A percentile compares a stretch with the other conserved stretches of the same genome.
Evolutionary conservation across 208 protist genomes (phyloP).

Genomic region (Wallacemonas sp.): DNA sequence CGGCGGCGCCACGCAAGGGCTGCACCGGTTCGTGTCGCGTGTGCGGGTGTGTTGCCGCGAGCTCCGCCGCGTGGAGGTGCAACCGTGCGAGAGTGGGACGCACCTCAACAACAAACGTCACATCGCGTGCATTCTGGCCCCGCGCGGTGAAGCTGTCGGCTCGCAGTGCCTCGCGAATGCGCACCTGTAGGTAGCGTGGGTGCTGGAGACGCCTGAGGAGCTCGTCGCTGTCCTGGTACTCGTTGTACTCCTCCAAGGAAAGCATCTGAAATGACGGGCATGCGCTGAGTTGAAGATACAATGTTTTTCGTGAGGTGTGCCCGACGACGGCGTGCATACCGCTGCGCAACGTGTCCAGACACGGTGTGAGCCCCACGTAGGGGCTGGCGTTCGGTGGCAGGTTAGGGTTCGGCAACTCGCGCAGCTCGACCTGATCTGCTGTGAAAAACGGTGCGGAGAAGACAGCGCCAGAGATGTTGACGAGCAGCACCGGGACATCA

Average conservation of each 20-base stretch:
- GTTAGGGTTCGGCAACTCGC: slow-evolving; percentile 71
- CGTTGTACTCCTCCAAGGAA: slow-evolving; percentile 74
- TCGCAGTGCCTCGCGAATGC: slow-evolving; percentile 44
- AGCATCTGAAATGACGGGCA: slow-evolving; percentile 83
- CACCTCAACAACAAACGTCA: slow-evolving; percentile 64
- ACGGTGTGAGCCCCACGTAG: slow-evolving; percentile 63
- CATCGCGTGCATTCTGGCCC: slow-evolving; percentile 13
- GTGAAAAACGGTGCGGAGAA: slow-evolving; percentile 28
- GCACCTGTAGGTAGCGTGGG: slow-evolving; percentile 70
- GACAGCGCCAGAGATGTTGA: slow-evolving; percentile 57
- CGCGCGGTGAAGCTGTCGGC: slow-evolving; percentile 57
- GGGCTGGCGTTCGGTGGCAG: slow-evolving; percentile 8
- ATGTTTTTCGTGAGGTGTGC: slow-evolving; percentile 36
- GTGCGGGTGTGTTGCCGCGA: neutral
- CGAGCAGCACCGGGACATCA: slow-evolving; percentile 51
- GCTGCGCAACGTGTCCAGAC: slow-evolving; percentile 44
- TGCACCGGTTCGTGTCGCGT: neutral
- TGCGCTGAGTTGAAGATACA: slow-evolving; percentile 59
- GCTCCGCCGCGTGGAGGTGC: slow-evolving; percentile 47
- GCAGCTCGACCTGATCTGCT: slow-evolving; percentile 39
- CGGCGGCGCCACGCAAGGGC: neutral
- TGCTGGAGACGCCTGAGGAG: slow-evolving; percentile 56
- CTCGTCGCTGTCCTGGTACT: slow-evolving; percentile 68
- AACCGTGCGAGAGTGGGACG: slow-evolving; percentile 76
- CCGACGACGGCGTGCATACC: slow-evolving; percentile 41